Evolutionary conservation across 192 early-diverging fungal species (phyloP).

Genomic region (Mortierella hygrophila): DNA sequence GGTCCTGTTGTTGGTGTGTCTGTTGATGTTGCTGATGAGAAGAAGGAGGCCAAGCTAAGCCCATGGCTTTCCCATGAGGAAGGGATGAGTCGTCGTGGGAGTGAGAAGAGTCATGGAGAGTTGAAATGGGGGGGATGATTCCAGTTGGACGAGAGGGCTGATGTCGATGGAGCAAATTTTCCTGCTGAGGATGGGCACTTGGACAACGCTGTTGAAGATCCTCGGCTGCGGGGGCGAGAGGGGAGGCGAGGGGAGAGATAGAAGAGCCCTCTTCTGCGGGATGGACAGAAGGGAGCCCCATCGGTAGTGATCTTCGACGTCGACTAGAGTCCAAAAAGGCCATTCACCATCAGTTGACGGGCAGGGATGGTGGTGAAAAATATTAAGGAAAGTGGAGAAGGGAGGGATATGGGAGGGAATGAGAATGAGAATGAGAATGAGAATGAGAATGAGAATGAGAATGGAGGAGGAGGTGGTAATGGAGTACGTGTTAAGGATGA

Average conservation of each 20-base stretch:
- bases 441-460: neutral
- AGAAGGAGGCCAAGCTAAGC: neutral
- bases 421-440: neutral
- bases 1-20: neutral
- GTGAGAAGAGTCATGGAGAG: neutral
- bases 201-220: slow-evolving; percentile 5
- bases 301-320: neutral
- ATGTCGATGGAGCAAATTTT: slow-evolving; percentile 1
- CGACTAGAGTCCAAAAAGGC: slow-evolving; percentile 3
- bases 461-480: neutral
- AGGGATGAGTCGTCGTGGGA: neutral
- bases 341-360: neutral
- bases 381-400: neutral
- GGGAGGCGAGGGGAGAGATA: neutral
- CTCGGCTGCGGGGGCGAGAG: slow-evolving; percentile 3
- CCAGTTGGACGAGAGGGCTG: neutral
- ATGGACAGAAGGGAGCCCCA: slow-evolving; percentile 10
- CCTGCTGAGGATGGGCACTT: slow-evolving; percentile 6
- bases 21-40: slow-evolving; percentile 3
- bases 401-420: neutral
- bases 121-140: neutral
- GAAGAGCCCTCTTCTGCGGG: slow-evolving; percentile 11
- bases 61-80: neutral
- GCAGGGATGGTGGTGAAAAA: neutral
- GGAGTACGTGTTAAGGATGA: neutral